These are phyloP conservation scores for Plasmodium cynomolgi DNA, from an alignment of 169 alveolate genomes.

Conservation along the genomic window DNA sequence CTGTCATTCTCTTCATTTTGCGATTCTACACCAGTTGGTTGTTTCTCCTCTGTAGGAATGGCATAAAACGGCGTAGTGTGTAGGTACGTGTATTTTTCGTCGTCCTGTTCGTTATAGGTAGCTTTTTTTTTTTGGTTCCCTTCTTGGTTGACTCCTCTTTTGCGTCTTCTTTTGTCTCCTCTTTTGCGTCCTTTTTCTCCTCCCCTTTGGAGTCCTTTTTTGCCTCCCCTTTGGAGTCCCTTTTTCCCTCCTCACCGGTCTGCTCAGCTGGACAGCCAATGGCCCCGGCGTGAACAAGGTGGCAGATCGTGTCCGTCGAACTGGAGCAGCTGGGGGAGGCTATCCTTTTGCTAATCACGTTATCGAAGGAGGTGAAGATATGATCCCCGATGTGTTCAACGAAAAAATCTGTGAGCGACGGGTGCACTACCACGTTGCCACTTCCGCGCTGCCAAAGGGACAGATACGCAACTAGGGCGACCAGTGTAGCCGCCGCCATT, in stretches of 20 bases:
- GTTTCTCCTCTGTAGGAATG: neutral
- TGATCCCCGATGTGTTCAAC: constrained; percentile 31
- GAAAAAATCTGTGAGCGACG: constrained; percentile 51
- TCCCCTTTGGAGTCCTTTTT: neutral
- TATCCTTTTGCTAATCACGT: constrained; percentile 38
- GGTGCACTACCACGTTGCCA: constrained; percentile 32
- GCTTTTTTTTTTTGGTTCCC: neutral
- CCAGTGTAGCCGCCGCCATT: neutral
- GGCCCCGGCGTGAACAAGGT: neutral
- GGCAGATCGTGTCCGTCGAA: constrained; percentile 16
- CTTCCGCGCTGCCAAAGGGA: neutral
- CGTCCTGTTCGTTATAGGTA: neutral
- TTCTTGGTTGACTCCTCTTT: neutral
- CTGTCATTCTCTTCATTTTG: neutral
- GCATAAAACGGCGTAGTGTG: neutral
- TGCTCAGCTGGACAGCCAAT: neutral
- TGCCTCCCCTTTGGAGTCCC: no score
- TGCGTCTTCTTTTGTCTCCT: neutral
- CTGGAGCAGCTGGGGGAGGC: constrained; percentile 29
- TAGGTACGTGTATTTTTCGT: neutral
- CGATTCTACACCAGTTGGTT: neutral
- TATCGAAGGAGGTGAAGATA: constrained; percentile 8
- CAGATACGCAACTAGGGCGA: neutral
- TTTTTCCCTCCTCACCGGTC: neutral
- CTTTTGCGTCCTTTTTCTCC: neutral